These are phyloP conservation scores for Podaxis sp. DNA, from an alignment of 768 basidiomycete species.

Conservation along the genomic window DNA sequence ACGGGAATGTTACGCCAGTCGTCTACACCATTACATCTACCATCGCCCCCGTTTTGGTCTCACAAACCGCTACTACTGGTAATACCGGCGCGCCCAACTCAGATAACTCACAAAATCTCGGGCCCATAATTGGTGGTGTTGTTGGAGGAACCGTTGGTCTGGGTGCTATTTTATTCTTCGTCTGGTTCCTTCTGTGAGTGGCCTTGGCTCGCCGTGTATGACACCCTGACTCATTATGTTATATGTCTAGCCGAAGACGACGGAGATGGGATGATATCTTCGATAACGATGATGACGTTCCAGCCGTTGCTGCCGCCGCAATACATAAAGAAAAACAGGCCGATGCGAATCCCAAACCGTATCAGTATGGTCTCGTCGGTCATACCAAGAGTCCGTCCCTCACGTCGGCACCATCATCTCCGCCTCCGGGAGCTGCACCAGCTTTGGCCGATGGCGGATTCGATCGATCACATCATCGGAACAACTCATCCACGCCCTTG, in stretches of 20 bases:
- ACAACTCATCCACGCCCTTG: conserved; percentile 9
- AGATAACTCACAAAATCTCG: conserved; percentile 31
- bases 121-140: conserved; percentile 52
- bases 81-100: conserved; percentile 15
- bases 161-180: conserved; percentile 26
- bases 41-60: conserved; percentile 19
- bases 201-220: not conserved
- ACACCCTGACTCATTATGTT: not conserved
- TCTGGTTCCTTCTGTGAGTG: conserved; percentile 54
- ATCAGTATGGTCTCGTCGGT: conserved; percentile 65
- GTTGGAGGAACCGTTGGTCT: conserved; percentile 54
- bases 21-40: conserved; percentile 38
- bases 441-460: not conserved
- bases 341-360: conserved; percentile 49
- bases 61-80: conserved; percentile 14
- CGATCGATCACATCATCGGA: conserved; percentile 6
- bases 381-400: conserved; percentile 32
- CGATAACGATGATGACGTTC: conserved; percentile 40
- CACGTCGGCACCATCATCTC: conserved; percentile 32
- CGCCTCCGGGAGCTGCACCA: conserved; percentile 29
- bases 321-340: conserved; percentile 21
- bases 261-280: conserved; percentile 52
- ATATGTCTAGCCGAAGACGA: conserved; percentile 39
- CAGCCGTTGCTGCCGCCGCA: conserved; percentile 21
- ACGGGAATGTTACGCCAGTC: conserved; percentile 40